These are phyloP conservation scores for Exophiala aquamarina DNA, from an alignment of 2,329 filamentous ascomycete genomes.

Conservation along the genomic window DNA sequence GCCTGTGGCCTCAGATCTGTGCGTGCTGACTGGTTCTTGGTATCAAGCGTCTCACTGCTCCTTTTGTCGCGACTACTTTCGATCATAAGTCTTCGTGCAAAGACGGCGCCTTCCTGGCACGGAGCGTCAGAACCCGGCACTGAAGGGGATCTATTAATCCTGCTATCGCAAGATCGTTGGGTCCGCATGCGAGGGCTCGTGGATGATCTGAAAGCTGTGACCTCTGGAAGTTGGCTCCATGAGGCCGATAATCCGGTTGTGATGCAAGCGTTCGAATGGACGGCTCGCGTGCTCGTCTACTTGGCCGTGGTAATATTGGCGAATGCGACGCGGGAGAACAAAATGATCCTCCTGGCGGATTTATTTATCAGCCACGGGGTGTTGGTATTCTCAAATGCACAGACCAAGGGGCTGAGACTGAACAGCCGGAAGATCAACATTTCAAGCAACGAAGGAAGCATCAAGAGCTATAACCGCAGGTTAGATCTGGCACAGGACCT, in stretches of 20 bases:
- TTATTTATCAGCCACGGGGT: constrained; percentile 55
- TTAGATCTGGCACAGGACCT: constrained; percentile 40
- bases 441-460: constrained; percentile 11
- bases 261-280: constrained; percentile 31
- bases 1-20: not conserved
- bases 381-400: constrained; percentile 55
- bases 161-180: constrained; percentile 53
- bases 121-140: constrained; percentile 38
- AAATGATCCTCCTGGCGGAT: constrained; percentile 52
- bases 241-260: constrained; percentile 53
- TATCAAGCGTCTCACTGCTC: constrained; percentile 49
- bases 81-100: constrained; percentile 57
- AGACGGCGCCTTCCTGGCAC: constrained; percentile 39
- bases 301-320: constrained; percentile 55
- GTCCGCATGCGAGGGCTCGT: constrained; percentile 55
- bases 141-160: constrained; percentile 51
- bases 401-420: constrained; percentile 50
- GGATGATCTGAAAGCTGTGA: constrained; percentile 61
- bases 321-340: constrained; percentile 56
- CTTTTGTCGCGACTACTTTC: constrained; percentile 58
- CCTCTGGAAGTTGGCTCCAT: constrained; percentile 57
- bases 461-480: constrained; percentile 35
- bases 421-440: constrained; percentile 46
- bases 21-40: constrained; percentile 43
- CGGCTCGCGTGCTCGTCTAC: constrained; percentile 59